Percentiles rank a stretch among this genome's conserved stretches.
Conservation (phyloP, 208 protist genomes). For the Trypanosoma grayi region DNA sequence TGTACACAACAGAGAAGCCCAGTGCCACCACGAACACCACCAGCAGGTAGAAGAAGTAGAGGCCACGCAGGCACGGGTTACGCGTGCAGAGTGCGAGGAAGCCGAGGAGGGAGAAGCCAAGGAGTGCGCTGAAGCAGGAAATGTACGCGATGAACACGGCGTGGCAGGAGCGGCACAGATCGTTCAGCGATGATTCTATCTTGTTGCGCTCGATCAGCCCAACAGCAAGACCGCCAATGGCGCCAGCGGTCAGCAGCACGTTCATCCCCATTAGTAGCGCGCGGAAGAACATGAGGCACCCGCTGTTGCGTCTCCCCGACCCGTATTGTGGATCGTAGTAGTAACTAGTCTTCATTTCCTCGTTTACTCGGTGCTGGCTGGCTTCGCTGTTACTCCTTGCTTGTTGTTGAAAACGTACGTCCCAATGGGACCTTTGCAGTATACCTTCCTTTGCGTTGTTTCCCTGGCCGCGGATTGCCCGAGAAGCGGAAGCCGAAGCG, state of each 20-base stretch:
- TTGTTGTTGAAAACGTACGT: too few species aligned
- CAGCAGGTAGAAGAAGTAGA: conserved; percentile 17
- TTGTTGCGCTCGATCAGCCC: conserved; percentile 18
- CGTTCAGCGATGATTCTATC: conserved; percentile 9
- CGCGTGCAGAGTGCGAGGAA: conserved; percentile 28
- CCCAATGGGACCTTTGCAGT: too few species aligned
- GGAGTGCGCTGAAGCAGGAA: conserved; percentile 11
- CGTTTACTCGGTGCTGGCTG: neutral
- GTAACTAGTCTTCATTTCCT: conserved; percentile 2
- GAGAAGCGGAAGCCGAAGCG: neutral
- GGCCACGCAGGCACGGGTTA: conserved; percentile 9
- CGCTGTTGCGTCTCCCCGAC: neutral
- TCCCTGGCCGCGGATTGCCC: neutral
- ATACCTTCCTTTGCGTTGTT: neutral
- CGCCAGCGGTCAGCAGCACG: conserved; percentile 12
- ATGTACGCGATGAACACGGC: conserved; percentile 21
- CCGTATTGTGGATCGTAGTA: conserved; percentile 6
- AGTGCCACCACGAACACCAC: conserved; percentile 11
- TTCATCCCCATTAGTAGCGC: conserved; percentile 26
- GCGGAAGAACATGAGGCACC: conserved; percentile 10
- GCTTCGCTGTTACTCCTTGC: too few species aligned
- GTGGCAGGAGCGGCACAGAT: conserved; percentile 16
- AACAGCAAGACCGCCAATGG: conserved; percentile 21
- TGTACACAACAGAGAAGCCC: conserved; percentile 12
- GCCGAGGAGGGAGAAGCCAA: conserved; percentile 16